Evolutionary conservation across 352 stramenopile genomes (phyloP), one percentile per base, ranked within the genome.

Genomic region (Phytopythium ostracodes): DNA sequence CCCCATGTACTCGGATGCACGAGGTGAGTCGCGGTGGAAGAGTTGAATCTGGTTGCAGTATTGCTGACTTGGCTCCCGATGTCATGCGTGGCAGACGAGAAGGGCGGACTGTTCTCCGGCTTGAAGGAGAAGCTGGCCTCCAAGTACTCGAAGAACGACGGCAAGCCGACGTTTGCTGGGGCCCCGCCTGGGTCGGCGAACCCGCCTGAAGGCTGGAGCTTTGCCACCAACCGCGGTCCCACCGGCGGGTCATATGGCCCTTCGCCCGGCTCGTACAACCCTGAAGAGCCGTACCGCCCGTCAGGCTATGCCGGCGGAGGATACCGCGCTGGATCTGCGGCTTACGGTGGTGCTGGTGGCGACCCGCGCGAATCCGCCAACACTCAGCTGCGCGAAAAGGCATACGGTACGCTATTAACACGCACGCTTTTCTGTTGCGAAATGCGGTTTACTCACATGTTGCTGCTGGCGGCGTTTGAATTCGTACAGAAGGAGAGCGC

Each of bases 1-100:
- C 69, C 92, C 95, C 9, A 96, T 97, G 82, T 98, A 97, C 67
- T 78, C 92, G 54, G 93, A 98, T 69, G 89, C 93, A 33, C 75
- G 84, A 64, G 75, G 81, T 88, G 61, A 14, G 49, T 55, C 35
- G n/a, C 2, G n/a, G 1, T 54, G 43, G 2, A 47, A 59, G 27
- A 3, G 38, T 31, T 25, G 7, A 44, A 24, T 17, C 10, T 20
- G 50, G 36, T 38, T 43, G 22, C 20, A 22, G 20, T 36, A 3
- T 42, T 52, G 38, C 44, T 63, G 52, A 60, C 14, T 50, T 40
- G 51, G 25, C 49, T 46, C 44, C 31, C 22, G 33, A 35, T 27
- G 40, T 6, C n/a, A 5, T 47, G 33, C 7, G 5, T 9, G 44
- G 12, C 43, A 84, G 83, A 96, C 64, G 83, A 92, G 35, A 96